Conservation (phyloP, 139 green algal species). For the Bryopsis sp. region DNA sequence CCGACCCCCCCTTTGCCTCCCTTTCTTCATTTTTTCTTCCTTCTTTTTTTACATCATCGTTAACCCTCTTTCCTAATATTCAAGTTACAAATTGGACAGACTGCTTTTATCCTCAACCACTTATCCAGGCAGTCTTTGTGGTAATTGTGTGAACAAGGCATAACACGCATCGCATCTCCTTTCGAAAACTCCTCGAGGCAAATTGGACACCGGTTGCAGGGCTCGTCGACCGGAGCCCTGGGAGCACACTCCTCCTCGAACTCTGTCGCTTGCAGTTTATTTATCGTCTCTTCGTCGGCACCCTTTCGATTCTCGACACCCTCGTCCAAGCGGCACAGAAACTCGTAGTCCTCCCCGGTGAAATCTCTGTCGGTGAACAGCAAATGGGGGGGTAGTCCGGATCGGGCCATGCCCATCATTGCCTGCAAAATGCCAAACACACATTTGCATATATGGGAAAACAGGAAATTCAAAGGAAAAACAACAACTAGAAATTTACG, state of each 20-base stretch:
- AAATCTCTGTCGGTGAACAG: constrained; percentile 52
- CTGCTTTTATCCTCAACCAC: constrained; percentile 35
- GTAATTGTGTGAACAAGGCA: constrained; percentile 54
- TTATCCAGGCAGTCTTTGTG: constrained; percentile 30
- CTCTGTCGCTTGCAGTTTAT: constrained; percentile 25
- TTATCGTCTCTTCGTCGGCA: constrained; percentile 29
- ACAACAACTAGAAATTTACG: no score
- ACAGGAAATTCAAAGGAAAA: no score
- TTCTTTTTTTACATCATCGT: background rate
- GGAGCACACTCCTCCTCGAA: background rate
- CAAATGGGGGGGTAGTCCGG: constrained; percentile 36
- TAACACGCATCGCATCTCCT: constrained; percentile 47
- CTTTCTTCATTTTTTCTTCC: background rate
- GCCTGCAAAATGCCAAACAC: no score
- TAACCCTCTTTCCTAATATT: constrained; percentile 1
- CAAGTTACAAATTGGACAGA: constrained; percentile 39
- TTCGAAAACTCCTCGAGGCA: constrained; percentile 36
- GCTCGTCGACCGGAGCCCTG: constrained; percentile 2
- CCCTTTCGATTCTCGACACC: constrained; percentile 48
- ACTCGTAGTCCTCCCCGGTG: constrained; percentile 51
- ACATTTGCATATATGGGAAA: no score
- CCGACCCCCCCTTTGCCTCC: no score
- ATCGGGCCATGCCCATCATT: constrained; percentile 27
- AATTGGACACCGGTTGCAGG: constrained; percentile 23
- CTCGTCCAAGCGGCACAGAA: constrained; percentile 52